Evolutionary conservation across 2,329 filamentous ascomycete species (phyloP).

Genomic region (Botryotinia narcissicola): DNA sequence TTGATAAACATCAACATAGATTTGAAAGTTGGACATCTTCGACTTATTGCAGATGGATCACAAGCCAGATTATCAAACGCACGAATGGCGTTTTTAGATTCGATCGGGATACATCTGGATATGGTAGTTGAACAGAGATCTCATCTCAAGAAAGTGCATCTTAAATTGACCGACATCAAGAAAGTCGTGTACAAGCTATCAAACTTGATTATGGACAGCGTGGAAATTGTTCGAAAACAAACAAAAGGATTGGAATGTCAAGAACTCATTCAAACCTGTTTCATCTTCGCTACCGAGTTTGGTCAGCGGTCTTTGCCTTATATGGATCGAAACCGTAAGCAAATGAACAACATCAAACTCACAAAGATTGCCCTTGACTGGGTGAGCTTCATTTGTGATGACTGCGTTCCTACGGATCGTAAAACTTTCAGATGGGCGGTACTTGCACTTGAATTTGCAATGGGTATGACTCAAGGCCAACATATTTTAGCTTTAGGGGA

Average conservation of each 20-base stretch:
- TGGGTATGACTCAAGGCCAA: conserved; percentile 92
- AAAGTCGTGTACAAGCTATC: conserved; percentile 95
- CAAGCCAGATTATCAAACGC: conserved; percentile 75
- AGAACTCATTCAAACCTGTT: conserved; percentile 95
- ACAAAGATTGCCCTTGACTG: conserved; percentile 92
- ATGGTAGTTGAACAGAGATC: conserved; percentile 89
- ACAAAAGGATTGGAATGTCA: conserved; percentile 82
- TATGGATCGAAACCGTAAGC: conserved; percentile 91
- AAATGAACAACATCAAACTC: conserved; percentile 96
- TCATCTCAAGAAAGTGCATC: conserved; percentile 88
- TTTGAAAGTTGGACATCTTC: conserved; percentile 79
- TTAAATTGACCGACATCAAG: conserved; percentile 88
- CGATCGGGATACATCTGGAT: conserved; percentile 81
- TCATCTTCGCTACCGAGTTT: conserved; percentile 98
- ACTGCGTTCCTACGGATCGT: conserved; percentile 89
- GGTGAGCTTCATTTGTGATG: conserved; percentile 97
- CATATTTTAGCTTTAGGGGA: conserved; percentile 91
- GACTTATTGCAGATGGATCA: conserved; percentile 85
- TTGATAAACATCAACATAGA: conserved; percentile 79
- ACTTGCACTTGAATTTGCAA: conserved; percentile 89
- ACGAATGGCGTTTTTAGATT: conserved; percentile 72
- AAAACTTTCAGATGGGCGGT: conserved; percentile 98
- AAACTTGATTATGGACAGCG: conserved; percentile 98
- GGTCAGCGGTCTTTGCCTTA: conserved; percentile 91
- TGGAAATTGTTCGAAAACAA: conserved; percentile 86